Evolutionary conservation across 2,329 filamentous ascomycete species (phyloP).

Genomic region (Sporothrix sp.): DNA sequence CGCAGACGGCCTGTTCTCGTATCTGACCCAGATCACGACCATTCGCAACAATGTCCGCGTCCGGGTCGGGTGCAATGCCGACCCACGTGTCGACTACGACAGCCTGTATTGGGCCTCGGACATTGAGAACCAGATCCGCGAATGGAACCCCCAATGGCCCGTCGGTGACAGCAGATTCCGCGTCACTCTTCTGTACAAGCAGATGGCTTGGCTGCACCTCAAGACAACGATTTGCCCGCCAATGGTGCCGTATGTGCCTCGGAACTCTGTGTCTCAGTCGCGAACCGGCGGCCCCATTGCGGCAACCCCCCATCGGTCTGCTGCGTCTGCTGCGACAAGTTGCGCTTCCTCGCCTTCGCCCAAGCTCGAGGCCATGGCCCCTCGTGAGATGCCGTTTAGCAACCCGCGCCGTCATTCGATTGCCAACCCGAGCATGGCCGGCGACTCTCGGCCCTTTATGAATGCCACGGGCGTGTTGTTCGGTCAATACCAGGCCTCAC

Average conservation of each 20-base stretch:
- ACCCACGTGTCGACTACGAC: constrained; percentile 63
- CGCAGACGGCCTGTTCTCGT: constrained; percentile 69
- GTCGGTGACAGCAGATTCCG: constrained; percentile 46
- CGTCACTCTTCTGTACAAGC: constrained; percentile 51
- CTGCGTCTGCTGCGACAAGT: constrained; percentile 25
- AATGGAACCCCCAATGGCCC: constrained; percentile 60
- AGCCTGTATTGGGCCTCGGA: constrained; percentile 62
- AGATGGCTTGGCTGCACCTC: constrained; percentile 57
- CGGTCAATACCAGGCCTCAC: constrained; percentile 8
- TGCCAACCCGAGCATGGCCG: constrained; percentile 17
- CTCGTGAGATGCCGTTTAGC: not conserved
- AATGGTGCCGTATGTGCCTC: constrained; percentile 15
- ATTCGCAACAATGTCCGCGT: constrained; percentile 65
- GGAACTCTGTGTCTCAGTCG: constrained; percentile 14
- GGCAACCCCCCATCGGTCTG: constrained; percentile 24
- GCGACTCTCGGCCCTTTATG: constrained; percentile 4
- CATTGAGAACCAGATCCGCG: constrained; percentile 64
- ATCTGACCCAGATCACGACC: constrained; percentile 68
- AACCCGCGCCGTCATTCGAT: constrained; percentile 20
- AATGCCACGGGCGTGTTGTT: constrained; percentile 14
- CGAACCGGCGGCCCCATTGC: constrained; percentile 11
- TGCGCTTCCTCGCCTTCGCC: constrained; percentile 27
- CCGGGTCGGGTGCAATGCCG: constrained; percentile 51
- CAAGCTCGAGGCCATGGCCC: constrained; percentile 11
- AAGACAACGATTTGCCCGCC: constrained; percentile 53